Evolutionary conservation across 1,139 yeast species (phyloP).

Genomic region (Geotrichum carabidarum): DNA sequence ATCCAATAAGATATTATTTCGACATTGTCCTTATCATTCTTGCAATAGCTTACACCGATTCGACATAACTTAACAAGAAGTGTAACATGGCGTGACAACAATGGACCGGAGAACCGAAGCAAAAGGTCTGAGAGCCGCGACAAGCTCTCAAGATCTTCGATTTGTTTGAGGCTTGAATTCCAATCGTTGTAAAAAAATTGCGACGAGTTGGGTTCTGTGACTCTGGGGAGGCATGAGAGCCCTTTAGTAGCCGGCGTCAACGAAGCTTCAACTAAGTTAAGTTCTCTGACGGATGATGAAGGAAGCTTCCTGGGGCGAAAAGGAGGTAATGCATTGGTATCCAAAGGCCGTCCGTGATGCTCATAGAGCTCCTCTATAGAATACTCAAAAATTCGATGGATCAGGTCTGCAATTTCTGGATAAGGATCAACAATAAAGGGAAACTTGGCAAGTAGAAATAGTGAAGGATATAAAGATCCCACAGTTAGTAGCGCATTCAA

Average conservation of each 20-base stretch:
- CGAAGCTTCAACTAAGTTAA: conserved; percentile 20
- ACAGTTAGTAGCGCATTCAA: conserved; percentile 52
- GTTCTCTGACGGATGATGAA: conserved; percentile 20
- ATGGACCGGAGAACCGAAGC: conserved; percentile 54
- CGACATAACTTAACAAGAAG: conserved; percentile 59
- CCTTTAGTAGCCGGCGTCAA: conserved; percentile 9
- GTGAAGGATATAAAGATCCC: conserved; percentile 62
- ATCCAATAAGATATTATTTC: conserved; percentile 46
- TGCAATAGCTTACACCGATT: conserved; percentile 43
- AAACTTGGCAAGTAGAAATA: conserved; percentile 54
- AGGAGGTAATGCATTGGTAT: conserved; percentile 10
- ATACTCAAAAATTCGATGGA: conserved; percentile 47
- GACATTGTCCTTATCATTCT: conserved; percentile 21
- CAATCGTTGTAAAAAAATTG: conserved; percentile 53
- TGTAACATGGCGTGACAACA: conserved; percentile 47
- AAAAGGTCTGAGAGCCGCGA: conserved; percentile 46
- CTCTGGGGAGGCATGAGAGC: conserved; percentile 18
- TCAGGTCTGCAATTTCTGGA: conserved; percentile 47
- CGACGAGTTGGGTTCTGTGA: conserved; percentile 22
- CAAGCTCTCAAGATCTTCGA: conserved; percentile 45
- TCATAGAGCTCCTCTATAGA: conserved; percentile 51
- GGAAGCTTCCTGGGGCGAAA: conserved; percentile 21
- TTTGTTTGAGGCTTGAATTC: conserved; percentile 42
- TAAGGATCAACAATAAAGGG: conserved; percentile 61
- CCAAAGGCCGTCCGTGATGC: conserved; percentile 13